Evolutionary conservation across 495 filamentous ascomycete species (phyloP).

Genomic region (Halenospora varia): DNA sequence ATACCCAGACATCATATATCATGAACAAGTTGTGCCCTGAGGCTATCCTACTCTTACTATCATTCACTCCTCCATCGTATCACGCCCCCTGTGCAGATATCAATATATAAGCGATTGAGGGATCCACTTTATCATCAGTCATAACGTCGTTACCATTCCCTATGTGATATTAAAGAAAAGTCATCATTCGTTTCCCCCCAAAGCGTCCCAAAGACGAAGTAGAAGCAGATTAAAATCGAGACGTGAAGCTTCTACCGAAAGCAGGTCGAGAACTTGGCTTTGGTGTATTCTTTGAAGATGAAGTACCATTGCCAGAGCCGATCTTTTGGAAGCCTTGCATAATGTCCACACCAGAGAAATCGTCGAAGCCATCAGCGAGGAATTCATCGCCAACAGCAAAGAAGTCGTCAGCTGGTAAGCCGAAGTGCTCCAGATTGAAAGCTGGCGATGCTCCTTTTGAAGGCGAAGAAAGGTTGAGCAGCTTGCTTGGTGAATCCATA

Average conservation of each 20-base stretch:
- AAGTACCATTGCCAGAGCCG: slow-evolving; percentile 35
- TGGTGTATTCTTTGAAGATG: background rate
- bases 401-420: slow-evolving; percentile 40
- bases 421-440: slow-evolving; percentile 17
- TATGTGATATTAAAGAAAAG: slow-evolving; percentile 6
- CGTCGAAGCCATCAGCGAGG: slow-evolving; percentile 53
- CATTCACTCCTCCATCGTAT: background rate
- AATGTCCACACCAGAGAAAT: slow-evolving; percentile 73
- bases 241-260: slow-evolving; percentile 23
- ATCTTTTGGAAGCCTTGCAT: slow-evolving; percentile 89
- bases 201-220: background rate
- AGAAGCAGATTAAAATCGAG: slow-evolving; percentile 15
- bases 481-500: slow-evolving; percentile 43
- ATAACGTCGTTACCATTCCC: background rate
- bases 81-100: background rate
- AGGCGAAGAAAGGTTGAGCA: slow-evolving; percentile 41
- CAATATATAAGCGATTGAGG: background rate
- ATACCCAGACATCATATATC: background rate
- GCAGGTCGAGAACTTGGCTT: slow-evolving; percentile 10
- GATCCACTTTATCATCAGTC: background rate
- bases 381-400: slow-evolving; percentile 47
- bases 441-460: slow-evolving; percentile 46
- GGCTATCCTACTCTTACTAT: slow-evolving; percentile 1
- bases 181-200: slow-evolving; percentile 9
- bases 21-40: background rate